These are phyloP conservation scores for Stagonosporopsis cucurbitacearum DNA, from an alignment of 2,329 filamentous ascomycete species.

Conservation along the genomic window DNA sequence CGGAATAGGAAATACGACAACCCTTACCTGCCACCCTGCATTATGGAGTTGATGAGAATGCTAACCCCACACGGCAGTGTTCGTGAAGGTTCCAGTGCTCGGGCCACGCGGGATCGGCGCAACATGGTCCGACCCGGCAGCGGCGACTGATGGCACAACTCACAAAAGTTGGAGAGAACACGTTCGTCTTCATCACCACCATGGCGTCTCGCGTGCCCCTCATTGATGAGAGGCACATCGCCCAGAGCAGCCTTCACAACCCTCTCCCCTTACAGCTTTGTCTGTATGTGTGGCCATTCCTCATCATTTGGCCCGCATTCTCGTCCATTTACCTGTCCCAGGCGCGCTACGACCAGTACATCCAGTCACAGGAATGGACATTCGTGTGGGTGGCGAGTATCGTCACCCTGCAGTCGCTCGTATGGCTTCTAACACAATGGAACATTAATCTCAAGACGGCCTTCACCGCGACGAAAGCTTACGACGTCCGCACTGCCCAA, in stretches of 20 bases:
- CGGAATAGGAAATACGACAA: too few relatives aligned
- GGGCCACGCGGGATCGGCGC: conserved; percentile 3
- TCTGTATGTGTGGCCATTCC: conserved; percentile 91
- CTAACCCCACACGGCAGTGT: conserved; percentile 8
- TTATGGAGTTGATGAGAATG: too few relatives aligned
- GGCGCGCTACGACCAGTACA: conserved; percentile 87
- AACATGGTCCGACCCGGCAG: conserved; percentile 15
- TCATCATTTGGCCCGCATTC: conserved; percentile 90
- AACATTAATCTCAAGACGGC: conserved; percentile 83
- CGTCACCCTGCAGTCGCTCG: conserved; percentile 82
- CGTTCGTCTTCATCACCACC: conserved; percentile 8
- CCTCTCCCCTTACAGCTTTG: conserved; percentile 82
- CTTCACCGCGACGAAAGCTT: conserved; percentile 79
- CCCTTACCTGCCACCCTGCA: too few relatives aligned
- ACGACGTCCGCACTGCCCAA: conserved; percentile 73
- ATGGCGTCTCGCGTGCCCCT: conserved; percentile 53
- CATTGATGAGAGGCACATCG: conserved; percentile 83
- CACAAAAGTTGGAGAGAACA: conserved; percentile 24
- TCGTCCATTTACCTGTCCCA: conserved; percentile 83
- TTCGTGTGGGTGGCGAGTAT: conserved; percentile 93
- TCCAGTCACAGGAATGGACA: conserved; percentile 95
- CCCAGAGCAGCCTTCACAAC: conserved; percentile 86
- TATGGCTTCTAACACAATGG: conserved; percentile 98
- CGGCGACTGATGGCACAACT: conserved; percentile 22
- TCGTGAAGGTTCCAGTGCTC: conserved; percentile 14